Percentiles rank a stretch among this genome's conserved stretches.
phyloP scores from a whole-genome alignment of 768 basidiomycete species.

The Psilocybe cubensis region DNA sequence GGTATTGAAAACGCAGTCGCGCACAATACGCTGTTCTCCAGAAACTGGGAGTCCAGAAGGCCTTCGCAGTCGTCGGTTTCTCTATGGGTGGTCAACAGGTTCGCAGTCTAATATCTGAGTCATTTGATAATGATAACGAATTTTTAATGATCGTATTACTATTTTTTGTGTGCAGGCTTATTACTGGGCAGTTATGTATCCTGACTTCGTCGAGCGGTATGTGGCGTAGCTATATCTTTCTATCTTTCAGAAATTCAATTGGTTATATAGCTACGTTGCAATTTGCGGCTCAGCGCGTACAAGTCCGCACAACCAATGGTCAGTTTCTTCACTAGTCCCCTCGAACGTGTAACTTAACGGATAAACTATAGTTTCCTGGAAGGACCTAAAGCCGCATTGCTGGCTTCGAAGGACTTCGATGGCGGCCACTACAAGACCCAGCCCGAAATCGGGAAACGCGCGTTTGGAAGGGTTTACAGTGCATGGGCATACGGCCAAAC shows the following conservation, averaged over 20 bases:
- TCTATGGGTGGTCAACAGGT: constrained; percentile 64
- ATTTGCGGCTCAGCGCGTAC: constrained; percentile 61
- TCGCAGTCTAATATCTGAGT: background rate
- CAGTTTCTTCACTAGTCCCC: background rate
- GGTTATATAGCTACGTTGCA: constrained; percentile 41
- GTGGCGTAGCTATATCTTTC: too few species aligned
- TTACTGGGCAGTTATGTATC: constrained; percentile 59
- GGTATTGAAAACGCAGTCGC: constrained; percentile 33
- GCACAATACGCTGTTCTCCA: constrained; percentile 59
- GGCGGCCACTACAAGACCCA: constrained; percentile 51
- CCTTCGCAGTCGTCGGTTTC: constrained; percentile 55
- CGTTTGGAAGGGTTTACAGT: constrained; percentile 58
- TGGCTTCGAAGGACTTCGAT: constrained; percentile 58
- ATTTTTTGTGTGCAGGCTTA: constrained; percentile 46
- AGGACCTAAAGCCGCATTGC: constrained; percentile 58
- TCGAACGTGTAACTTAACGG: too few species aligned
- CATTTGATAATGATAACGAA: background rate
- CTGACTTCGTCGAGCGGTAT: constrained; percentile 56
- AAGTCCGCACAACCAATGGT: constrained; percentile 56
- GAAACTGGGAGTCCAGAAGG: constrained; percentile 47
- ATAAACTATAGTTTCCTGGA: constrained; percentile 51
- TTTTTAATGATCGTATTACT: background rate
- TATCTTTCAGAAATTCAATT: background rate
- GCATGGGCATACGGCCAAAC: constrained; percentile 65
- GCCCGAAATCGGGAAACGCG: constrained; percentile 54